A percentile compares a stretch with the other conserved stretches of the same genome.
phyloP scores from a whole-genome alignment of 2,329 filamentous ascomycete species.

The Rutstroemia sp. region DNA sequence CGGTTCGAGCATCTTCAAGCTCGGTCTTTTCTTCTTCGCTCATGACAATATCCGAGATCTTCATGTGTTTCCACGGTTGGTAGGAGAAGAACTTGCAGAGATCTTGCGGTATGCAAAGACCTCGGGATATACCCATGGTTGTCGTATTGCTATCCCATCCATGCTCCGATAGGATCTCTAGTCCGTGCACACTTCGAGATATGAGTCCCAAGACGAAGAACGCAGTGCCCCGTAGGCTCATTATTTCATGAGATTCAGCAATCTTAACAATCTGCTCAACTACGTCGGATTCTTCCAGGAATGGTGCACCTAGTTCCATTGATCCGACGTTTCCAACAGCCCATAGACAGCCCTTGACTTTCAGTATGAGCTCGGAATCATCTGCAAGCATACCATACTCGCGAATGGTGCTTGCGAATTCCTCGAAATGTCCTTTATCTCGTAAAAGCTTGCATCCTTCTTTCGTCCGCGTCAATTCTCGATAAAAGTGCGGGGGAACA shows the following conservation, averaged over 20 bases:
- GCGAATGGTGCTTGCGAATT: constrained; percentile 82
- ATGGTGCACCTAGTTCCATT: constrained; percentile 93
- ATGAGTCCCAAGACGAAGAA: constrained; percentile 95
- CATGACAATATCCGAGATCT: constrained; percentile 25
- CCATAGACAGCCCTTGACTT: constrained; percentile 96
- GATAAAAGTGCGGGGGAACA: constrained; percentile 96
- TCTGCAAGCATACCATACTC: constrained; percentile 81
- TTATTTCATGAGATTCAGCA: constrained; percentile 78
- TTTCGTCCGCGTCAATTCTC: constrained; percentile 83
- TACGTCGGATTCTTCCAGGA: constrained; percentile 83
- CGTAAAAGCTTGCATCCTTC: constrained; percentile 87
- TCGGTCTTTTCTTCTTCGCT: constrained; percentile 40
- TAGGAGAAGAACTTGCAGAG: constrained; percentile 74
- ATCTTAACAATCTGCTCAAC: constrained; percentile 83
- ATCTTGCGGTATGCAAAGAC: constrained; percentile 77
- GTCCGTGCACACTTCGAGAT: constrained; percentile 81
- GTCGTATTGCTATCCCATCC: constrained; percentile 93
- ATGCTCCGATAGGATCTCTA: constrained; percentile 81
- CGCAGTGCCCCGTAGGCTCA: constrained; percentile 89
- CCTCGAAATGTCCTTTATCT: constrained; percentile 92
- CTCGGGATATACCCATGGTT: constrained; percentile 71
- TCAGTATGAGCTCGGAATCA: constrained; percentile 77
- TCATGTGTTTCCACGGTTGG: constrained; percentile 43
- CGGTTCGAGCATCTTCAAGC: constrained; percentile 40
- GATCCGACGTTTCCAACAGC: constrained; percentile 96